Evolutionary conservation across 257 asterid genomes (phyloP).

Genomic region (Petunia axillaris): DNA sequence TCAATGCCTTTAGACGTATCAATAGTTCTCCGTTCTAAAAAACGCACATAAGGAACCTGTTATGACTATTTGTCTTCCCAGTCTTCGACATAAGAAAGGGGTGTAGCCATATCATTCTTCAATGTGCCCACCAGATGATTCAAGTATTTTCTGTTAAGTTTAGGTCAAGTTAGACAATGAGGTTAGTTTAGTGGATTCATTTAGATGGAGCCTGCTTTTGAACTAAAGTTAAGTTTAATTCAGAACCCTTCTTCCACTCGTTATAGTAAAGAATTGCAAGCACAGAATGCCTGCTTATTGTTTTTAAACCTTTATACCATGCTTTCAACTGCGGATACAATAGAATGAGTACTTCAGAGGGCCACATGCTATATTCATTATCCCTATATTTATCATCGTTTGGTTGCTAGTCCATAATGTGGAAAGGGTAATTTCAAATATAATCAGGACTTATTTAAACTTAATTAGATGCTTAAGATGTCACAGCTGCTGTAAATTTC

Average conservation of each 20-base stretch:
- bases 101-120: background rate
- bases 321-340: background rate
- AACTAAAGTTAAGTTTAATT: background rate
- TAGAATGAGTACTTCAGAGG: background rate
- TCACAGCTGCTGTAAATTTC: background rate
- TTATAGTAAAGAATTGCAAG: background rate
- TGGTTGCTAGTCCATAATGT: conserved; percentile 14
- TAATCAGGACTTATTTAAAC: too few relatives aligned
- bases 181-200: background rate
- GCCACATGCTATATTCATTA: background rate
- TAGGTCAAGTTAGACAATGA: conserved; percentile 1
- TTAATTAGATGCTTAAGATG: too few relatives aligned
- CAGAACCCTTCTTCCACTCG: background rate
- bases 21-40: too few relatives aligned
- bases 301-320: background rate
- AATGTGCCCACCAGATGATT: background rate
- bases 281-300: background rate
- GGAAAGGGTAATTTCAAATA: background rate
- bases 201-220: background rate
- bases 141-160: too few relatives aligned
- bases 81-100: too few relatives aligned
- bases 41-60: too few relatives aligned
- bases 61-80: too few relatives aligned
- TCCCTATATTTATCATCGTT: background rate
- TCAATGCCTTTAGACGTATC: too few relatives aligned